Percentiles rank a stretch among this genome's conserved stretches.
phyloP scores from a whole-genome alignment of 2,329 filamentous ascomycete genomes.

The Hysterium pulicare region DNA sequence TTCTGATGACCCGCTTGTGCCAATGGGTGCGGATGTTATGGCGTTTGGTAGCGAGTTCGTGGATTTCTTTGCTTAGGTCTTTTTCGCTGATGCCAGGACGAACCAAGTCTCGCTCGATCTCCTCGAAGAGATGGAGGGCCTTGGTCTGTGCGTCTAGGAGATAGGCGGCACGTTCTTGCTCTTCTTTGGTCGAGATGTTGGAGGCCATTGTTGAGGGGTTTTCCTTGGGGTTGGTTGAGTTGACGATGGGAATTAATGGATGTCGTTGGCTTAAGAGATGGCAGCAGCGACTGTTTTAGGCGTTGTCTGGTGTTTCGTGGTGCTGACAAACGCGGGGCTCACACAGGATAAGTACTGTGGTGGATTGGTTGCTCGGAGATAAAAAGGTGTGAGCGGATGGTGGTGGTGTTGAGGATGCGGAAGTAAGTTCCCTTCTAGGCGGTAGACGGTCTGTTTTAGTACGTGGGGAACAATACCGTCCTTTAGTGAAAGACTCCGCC shows the following conservation, averaged over 20 bases:
- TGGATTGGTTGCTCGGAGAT: too few relatives aligned
- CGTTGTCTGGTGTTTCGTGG: too few relatives aligned
- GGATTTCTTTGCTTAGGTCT: slow-evolving; percentile 47
- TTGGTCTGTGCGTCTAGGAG: slow-evolving; percentile 49
- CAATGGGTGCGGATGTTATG: slow-evolving; percentile 49
- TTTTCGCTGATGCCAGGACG: slow-evolving; percentile 50
- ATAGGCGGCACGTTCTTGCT: slow-evolving; percentile 5
- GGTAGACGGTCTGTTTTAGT: too few relatives aligned
- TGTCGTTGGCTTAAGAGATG: background rate
- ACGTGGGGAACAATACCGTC: too few relatives aligned
- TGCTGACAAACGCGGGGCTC: too few relatives aligned
- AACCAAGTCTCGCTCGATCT: slow-evolving; percentile 46
- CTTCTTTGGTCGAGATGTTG: background rate
- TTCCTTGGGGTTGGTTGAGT: background rate
- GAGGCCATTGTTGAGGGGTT: background rate
- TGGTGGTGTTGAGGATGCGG: too few relatives aligned
- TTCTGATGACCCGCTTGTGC: slow-evolving; percentile 53
- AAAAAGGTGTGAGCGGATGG: too few relatives aligned
- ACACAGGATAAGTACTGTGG: too few relatives aligned
- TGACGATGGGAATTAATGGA: background rate
- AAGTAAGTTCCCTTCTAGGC: too few relatives aligned
- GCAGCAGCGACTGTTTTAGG: too few relatives aligned
- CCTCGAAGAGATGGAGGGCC: slow-evolving; percentile 45
- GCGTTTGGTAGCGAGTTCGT: slow-evolving; percentile 42
- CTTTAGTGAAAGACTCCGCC: too few relatives aligned